Percentiles rank a stretch among this genome's conserved stretches.
These are phyloP conservation scores for Chlamydomonas sphaeroides DNA, from an alignment of 139 green algal genomes.

Conservation along the genomic window DNA sequence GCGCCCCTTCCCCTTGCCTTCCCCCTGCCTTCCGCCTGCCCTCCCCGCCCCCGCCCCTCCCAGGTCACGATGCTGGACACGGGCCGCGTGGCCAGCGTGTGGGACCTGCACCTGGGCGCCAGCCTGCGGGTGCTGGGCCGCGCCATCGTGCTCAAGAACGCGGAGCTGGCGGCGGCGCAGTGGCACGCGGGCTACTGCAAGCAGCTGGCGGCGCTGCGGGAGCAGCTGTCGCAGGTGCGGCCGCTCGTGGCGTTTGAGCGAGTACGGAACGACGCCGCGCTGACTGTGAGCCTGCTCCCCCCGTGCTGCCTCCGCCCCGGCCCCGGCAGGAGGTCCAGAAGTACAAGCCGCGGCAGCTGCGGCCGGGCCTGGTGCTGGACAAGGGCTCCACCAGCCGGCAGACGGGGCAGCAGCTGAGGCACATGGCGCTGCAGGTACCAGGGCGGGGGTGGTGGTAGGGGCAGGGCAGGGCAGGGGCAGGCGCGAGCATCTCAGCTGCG, in stretches of 20 bases:
- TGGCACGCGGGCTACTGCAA: slow-evolving; percentile 18
- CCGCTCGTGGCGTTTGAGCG: neutral
- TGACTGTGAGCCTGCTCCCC: neutral
- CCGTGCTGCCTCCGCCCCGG: neutral
- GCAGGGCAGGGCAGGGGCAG: too few relatives aligned
- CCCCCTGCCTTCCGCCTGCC: neutral
- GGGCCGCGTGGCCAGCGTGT: neutral
- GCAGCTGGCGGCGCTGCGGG: neutral
- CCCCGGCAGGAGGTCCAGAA: slow-evolving; percentile 29
- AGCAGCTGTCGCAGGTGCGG: slow-evolving; percentile 7
- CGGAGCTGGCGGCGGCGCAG: slow-evolving; percentile 12
- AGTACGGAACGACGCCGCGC: too few relatives aligned
- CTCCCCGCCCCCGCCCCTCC: neutral
- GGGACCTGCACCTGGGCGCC: slow-evolving; percentile 39
- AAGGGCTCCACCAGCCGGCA: neutral
- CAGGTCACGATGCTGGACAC: slow-evolving; percentile 1
- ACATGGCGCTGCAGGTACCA: slow-evolving; percentile 26
- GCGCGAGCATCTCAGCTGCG: too few relatives aligned
- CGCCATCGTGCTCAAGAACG: slow-evolving; percentile 16
- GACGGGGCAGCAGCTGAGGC: slow-evolving; percentile 29
- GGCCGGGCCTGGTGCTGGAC: neutral
- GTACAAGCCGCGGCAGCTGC: slow-evolving; percentile 33
- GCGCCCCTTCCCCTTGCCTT: too few relatives aligned
- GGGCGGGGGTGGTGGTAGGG: too few relatives aligned
- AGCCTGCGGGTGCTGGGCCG: slow-evolving; percentile 16